A percentile compares a stretch with the other conserved stretches of the same genome.
Evolutionary conservation across 176 grass and related monocot genomes (phyloP).

Genomic region (Poa pratensis): DNA sequence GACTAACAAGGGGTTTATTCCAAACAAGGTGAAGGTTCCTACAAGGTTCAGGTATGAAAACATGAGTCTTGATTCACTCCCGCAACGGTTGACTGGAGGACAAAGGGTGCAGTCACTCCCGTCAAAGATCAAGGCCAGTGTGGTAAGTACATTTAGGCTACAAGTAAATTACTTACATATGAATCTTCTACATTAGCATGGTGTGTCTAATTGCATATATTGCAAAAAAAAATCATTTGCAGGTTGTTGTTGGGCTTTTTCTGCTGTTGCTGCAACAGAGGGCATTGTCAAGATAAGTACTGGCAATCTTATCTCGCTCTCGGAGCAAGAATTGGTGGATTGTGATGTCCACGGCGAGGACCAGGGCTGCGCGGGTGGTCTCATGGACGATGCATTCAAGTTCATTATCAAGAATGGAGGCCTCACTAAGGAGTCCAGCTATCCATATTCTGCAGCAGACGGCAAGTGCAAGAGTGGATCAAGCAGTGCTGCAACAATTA

Average conservation of each 20-base stretch:
- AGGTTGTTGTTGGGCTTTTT: background rate
- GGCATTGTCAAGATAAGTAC: background rate
- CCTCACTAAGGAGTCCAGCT: too few relatives aligned
- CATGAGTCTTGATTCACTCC: background rate
- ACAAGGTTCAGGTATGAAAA: background rate
- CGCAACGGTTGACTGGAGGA: background rate
- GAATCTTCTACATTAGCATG: background rate
- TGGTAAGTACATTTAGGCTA: background rate
- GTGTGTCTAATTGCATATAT: background rate
- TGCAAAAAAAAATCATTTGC: background rate
- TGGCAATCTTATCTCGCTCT: background rate
- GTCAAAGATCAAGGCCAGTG: conserved; percentile 9
- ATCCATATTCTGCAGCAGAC: too few relatives aligned
- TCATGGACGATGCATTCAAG: too few relatives aligned
- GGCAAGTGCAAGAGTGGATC: too few relatives aligned
- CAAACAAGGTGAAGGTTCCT: background rate
- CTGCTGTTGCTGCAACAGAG: background rate
- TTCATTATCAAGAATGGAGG: too few relatives aligned
- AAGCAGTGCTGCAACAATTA: too few relatives aligned
- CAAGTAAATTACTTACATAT: background rate
- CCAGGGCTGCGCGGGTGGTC: too few relatives aligned
- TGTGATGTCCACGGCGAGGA: too few relatives aligned
- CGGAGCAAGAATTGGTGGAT: too few relatives aligned
- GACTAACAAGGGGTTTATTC: background rate
- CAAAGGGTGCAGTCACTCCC: background rate